Conservation (phyloP, 78 protist species). For the Dictyostelium purpureum region DNA sequence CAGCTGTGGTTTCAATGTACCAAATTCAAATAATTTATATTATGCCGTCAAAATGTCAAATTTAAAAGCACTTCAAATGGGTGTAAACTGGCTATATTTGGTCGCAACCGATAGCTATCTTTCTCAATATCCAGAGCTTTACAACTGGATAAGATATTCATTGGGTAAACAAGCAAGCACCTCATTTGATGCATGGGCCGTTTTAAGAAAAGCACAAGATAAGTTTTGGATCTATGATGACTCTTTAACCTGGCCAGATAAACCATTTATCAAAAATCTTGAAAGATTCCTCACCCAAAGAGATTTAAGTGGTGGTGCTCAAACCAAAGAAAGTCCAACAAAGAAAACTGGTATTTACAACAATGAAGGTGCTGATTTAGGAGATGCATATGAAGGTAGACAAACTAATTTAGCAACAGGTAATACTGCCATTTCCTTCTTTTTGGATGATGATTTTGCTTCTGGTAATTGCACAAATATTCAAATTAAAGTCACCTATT, state of each 20-base stretch:
- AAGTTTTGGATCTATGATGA: neutral
- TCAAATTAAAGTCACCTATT: conserved; percentile 36
- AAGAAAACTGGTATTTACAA: conserved; percentile 2
- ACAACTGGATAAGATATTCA: conserved; percentile 39
- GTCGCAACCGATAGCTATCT: neutral
- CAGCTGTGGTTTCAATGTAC: conserved; percentile 18
- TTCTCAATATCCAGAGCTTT: neutral
- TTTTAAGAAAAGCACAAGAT: conserved; percentile 44
- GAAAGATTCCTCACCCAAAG: conserved; percentile 24
- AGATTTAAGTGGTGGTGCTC: conserved; percentile 16
- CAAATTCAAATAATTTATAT: neutral
- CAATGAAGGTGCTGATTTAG: neutral
- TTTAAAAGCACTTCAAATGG: conserved; percentile 59
- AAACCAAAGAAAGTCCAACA: neutral
- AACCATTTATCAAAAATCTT: conserved; percentile 38
- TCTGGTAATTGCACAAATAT: neutral
- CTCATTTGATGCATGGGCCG: conserved; percentile 62
- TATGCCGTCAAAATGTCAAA: conserved; percentile 66
- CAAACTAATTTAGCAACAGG: conserved; percentile 7
- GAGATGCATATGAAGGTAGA: conserved; percentile 40
- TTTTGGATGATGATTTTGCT: conserved; percentile 12
- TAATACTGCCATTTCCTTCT: conserved; percentile 30
- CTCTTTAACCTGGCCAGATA: neutral
- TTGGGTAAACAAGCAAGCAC: neutral
- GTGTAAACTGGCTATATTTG: conserved; percentile 57